These are phyloP conservation scores for Backusella westeae DNA, from an alignment of 192 early-diverging fungal species.

Conservation along the genomic window DNA sequence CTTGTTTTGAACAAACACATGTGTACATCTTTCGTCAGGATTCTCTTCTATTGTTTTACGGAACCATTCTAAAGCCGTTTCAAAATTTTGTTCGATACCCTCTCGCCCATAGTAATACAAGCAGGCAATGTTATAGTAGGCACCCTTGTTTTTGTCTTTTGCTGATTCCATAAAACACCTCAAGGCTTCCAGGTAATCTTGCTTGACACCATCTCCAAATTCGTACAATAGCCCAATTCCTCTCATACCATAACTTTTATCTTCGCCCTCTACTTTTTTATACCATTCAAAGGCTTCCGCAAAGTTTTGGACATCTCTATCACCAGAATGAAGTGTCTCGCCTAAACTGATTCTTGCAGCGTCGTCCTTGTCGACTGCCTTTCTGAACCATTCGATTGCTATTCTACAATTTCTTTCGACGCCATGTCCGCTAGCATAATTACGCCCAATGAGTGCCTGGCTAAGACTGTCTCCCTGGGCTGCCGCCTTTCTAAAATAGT, in stretches of 20 bases:
- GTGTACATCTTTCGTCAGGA: not conserved
- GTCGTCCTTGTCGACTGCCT: not conserved
- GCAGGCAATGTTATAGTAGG: not conserved
- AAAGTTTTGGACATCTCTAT: not conserved
- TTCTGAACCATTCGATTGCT: not conserved
- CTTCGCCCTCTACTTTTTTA: not conserved
- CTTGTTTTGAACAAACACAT: not conserved
- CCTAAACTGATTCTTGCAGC: not conserved
- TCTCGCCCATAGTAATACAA: not conserved
- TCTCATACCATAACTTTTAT: not conserved
- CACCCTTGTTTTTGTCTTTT: not conserved
- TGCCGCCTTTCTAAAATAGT: slow-evolving; percentile 66
- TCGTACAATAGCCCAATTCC: not conserved
- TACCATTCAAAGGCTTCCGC: not conserved
- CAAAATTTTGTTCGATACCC: not conserved
- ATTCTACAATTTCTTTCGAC: not conserved
- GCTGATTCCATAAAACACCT: not conserved
- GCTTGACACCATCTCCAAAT: not conserved
- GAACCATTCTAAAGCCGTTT: not conserved
- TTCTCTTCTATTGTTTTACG: not conserved
- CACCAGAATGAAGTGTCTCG: not conserved
- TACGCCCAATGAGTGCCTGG: not conserved
- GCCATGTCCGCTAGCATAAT: not conserved
- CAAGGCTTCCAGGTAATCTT: not conserved
- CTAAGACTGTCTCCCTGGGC: slow-evolving; percentile 41